phyloP scores from a whole-genome alignment of 2,329 filamentous ascomycete genomes.

The Microdochium paspali region DNA sequence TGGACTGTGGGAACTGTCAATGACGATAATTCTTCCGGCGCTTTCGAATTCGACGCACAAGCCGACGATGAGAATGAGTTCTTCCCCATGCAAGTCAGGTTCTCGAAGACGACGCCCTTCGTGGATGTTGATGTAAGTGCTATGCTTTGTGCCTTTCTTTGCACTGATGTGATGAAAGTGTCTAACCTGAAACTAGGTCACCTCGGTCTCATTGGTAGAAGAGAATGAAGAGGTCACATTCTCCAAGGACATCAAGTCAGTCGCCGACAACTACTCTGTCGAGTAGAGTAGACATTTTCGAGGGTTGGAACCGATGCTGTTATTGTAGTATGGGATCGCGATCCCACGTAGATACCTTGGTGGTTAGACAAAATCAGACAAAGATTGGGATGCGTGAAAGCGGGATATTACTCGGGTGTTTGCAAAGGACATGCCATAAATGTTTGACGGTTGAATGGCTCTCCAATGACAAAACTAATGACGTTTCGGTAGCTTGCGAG shows the following conservation, averaged over 20 bases:
- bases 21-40: slow-evolving; percentile 71
- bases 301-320: too few relatives aligned
- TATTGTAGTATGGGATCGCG: too few relatives aligned
- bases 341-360: too few relatives aligned
- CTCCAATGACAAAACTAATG: too few relatives aligned
- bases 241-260: slow-evolving; percentile 71
- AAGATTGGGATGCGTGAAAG: too few relatives aligned
- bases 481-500: too few relatives aligned
- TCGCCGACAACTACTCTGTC: slow-evolving; percentile 68
- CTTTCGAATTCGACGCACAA: slow-evolving; percentile 92
- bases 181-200: slow-evolving; percentile 41
- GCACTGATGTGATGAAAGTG: not conserved
- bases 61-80: slow-evolving; percentile 86
- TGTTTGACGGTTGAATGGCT: too few relatives aligned
- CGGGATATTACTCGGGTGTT: too few relatives aligned
- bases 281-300: slow-evolving; percentile 41
- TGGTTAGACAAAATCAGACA: too few relatives aligned
- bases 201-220: slow-evolving; percentile 60
- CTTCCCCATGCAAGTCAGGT: slow-evolving; percentile 92
- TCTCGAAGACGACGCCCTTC: slow-evolving; percentile 78
- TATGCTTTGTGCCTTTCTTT: not conserved
- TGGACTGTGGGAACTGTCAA: slow-evolving; percentile 88
- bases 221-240: slow-evolving; percentile 73
- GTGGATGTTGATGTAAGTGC: slow-evolving; percentile 84
- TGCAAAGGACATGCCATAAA: too few relatives aligned